Percentiles rank a stretch among this genome's conserved stretches.
These are phyloP conservation scores for Aureobasidium sp. DNA, from an alignment of 2,329 filamentous ascomycete species.

Conservation along the genomic window DNA sequence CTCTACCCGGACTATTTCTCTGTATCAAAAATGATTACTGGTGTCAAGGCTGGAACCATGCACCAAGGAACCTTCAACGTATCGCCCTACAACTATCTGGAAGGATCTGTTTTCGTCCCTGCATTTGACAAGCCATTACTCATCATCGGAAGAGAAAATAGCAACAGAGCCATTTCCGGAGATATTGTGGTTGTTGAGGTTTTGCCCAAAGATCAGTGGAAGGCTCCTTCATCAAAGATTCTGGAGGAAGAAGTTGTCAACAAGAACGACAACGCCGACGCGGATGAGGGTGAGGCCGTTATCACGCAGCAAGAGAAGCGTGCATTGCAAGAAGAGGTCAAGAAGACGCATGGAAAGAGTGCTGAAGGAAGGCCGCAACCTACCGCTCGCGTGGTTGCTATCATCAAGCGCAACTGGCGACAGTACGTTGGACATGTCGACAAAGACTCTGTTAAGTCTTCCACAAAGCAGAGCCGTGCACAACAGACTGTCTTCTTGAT, in stretches of 20 bases:
- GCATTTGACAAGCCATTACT: slow-evolving; percentile 85
- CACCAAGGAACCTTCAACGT: slow-evolving; percentile 96
- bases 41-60: slow-evolving; percentile 76
- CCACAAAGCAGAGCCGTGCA: slow-evolving; percentile 67
- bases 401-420: slow-evolving; percentile 94
- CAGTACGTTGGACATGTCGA: slow-evolving; percentile 97
- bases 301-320: slow-evolving; percentile 82
- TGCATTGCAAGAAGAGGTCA: slow-evolving; percentile 86
- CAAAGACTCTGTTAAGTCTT: slow-evolving; percentile 69
- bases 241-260: slow-evolving; percentile 90
- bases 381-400: slow-evolving; percentile 83
- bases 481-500: slow-evolving; percentile 92
- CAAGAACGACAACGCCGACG: slow-evolving; percentile 87
- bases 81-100: slow-evolving; percentile 95
- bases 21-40: slow-evolving; percentile 89
- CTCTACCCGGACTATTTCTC: slow-evolving; percentile 87
- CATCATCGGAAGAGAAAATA: slow-evolving; percentile 87
- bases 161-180: slow-evolving; percentile 86
- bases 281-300: slow-evolving; percentile 64
- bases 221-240: slow-evolving; percentile 88
- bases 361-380: slow-evolving; percentile 76
- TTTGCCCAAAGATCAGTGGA: slow-evolving; percentile 92
- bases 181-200: slow-evolving; percentile 92
- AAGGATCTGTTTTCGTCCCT: slow-evolving; percentile 83
- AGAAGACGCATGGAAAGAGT: slow-evolving; percentile 69